Conservation (phyloP, 352 stramenopile species). For the Phytophthora pluvialis region DNA sequence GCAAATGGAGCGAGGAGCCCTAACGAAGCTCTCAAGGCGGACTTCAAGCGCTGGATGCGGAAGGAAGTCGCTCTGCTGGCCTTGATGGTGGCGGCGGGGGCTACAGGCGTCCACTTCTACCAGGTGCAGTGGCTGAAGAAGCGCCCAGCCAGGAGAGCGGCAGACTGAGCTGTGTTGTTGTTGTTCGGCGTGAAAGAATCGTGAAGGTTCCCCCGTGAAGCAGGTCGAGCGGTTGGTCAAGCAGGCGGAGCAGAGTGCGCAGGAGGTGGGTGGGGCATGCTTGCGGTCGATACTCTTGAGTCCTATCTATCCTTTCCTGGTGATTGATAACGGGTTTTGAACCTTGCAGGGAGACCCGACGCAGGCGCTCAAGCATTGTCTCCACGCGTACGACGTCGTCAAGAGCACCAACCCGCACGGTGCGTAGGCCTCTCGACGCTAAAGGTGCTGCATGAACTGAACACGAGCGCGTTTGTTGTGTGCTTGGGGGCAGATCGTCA, state of each 20-base stretch:
- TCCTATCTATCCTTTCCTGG: neutral
- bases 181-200: slow-evolving; percentile 47
- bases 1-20: slow-evolving; percentile 24
- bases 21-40: slow-evolving; percentile 60
- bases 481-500: slow-evolving; percentile 55
- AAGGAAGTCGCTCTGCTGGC: slow-evolving; percentile 58
- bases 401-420: slow-evolving; percentile 71
- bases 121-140: slow-evolving; percentile 40
- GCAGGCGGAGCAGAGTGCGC: slow-evolving; percentile 51
- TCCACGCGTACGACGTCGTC: slow-evolving; percentile 71
- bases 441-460: neutral
- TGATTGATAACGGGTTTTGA: neutral
- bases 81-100: slow-evolving; percentile 51
- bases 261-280: slow-evolving; percentile 40
- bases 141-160: neutral
- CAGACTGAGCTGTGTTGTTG: slow-evolving; percentile 2
- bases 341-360: slow-evolving; percentile 46
- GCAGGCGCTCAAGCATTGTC: slow-evolving; percentile 67
- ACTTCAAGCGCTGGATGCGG: slow-evolving; percentile 70
- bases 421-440: slow-evolving; percentile 23
- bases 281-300: neutral
- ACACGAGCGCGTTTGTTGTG: neutral
- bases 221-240: slow-evolving; percentile 62
- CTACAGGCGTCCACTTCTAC: slow-evolving; percentile 70
- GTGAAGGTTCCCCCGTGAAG: slow-evolving; percentile 58